A percentile compares a stretch with the other conserved stretches of the same genome.
Conservation (phyloP, 768 basidiomycete genomes). For the Auricularia heimuer region DNA sequence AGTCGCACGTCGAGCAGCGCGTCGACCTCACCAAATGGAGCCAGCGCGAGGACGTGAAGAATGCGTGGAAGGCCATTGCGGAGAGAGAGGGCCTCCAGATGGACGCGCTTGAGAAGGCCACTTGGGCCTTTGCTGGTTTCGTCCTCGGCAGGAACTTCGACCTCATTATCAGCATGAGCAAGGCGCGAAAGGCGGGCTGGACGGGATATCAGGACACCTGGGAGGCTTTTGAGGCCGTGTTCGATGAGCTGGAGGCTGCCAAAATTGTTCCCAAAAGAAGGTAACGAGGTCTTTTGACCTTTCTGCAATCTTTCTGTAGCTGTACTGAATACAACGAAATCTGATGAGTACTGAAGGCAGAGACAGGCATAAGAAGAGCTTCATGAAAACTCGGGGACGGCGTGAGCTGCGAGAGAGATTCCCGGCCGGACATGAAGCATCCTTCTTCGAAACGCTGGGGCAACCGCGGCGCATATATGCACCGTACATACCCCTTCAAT, state of each 20-base stretch:
- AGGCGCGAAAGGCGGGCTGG: constrained; percentile 3
- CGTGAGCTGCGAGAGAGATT: no score
- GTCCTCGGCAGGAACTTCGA: constrained; percentile 2
- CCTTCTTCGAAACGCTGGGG: not conserved
- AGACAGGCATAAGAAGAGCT: no score
- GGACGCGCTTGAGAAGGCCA: not conserved
- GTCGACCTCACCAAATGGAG: constrained; percentile 3
- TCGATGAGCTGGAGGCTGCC: constrained; percentile 1
- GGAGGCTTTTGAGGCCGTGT: not conserved
- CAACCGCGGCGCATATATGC: not conserved
- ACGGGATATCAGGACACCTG: constrained; percentile 2
- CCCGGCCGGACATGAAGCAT: no score
- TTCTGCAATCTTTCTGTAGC: no score
- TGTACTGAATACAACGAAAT: no score
- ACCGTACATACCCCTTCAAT: not conserved
- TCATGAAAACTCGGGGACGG: no score
- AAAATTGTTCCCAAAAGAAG: not conserved
- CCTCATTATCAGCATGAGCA: constrained; percentile 1
- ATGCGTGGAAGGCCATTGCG: not conserved
- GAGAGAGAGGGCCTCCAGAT: not conserved
- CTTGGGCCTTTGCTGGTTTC: not conserved
- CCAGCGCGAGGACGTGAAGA: not conserved
- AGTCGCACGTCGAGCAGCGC: not conserved
- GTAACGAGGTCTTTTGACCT: no score
- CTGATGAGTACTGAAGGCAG: no score